Percentiles rank a stretch among this genome's conserved stretches.
Conservation (phyloP, 768 basidiomycete genomes). For the Podaxis sp. region DNA sequence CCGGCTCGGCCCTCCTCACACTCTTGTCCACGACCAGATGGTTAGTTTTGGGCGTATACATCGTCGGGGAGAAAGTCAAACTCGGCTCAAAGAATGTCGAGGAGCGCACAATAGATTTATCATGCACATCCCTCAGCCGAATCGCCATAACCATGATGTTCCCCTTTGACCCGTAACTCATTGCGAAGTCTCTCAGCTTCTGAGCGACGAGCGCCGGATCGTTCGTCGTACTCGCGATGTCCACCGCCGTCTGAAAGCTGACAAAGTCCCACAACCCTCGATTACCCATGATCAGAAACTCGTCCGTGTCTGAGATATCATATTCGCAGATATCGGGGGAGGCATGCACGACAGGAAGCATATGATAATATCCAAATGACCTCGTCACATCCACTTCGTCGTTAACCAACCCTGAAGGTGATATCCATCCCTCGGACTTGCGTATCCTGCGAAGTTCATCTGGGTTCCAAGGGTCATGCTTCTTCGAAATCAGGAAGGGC, state of each 20-base stretch:
- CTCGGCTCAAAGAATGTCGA: constrained; percentile 10
- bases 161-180: constrained; percentile 93
- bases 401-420: constrained; percentile 86
- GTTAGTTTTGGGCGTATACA: constrained; percentile 33
- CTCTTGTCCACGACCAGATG: constrained; percentile 56
- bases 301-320: constrained; percentile 78
- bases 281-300: constrained; percentile 96
- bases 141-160: constrained; percentile 99
- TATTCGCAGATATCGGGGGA: constrained; percentile 74
- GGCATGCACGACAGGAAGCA: constrained; percentile 88
- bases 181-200: constrained; percentile 94
- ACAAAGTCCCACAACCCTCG: constrained; percentile 92
- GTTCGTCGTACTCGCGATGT: constrained; percentile 84
- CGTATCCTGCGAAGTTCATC: constrained; percentile 86
- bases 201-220: constrained; percentile 86
- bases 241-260: constrained; percentile 93
- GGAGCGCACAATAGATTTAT: constrained; percentile 6
- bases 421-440: constrained; percentile 91
- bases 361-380: constrained; percentile 90
- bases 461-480: constrained; percentile 89
- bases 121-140: constrained; percentile 55
- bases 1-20: constrained; percentile 65
- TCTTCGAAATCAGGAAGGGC: constrained; percentile 69
- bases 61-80: constrained; percentile 21
- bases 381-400: constrained; percentile 91